Base-by-base conservation (phyloP, 1,284 basidiomycete genomes). In the Melampsora americana region DNA sequence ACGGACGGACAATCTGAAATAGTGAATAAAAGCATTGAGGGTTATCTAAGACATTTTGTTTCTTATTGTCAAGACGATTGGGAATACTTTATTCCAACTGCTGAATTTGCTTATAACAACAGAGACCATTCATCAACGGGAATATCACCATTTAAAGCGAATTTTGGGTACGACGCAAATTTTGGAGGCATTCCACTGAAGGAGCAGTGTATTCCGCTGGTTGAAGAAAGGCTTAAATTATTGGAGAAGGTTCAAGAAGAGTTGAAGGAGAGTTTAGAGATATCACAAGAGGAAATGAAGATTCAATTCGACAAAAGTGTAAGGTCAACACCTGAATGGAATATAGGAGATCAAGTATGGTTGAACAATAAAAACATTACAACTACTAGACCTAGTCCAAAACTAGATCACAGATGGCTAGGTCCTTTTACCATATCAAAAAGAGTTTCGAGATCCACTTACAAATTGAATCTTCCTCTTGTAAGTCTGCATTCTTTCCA, bases 31-130 rank as follows among this genome's bases (percentile, higher is more conserved):
- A 16, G 3, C 23, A 4, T 53, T 4, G 71, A 78, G 44, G 66
- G 67, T 39, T 82, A 81, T 61, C 70, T 81, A 28, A 77, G 79
- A 9, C 46, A 78, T 9, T 81, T 77, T 68, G 35, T 46, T 62
- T 70, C 66, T 46, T 73, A 77, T 53, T 30, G 66, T 46, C 78
- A 78, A 30, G 44, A 77, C 60, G 23, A 78, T 26, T 77, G 77
- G 77, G 50, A 3, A 20, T 3, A 4, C 3, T 16, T 20, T 61
- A 69, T 83, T 6, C 69, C 78, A 1, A 50, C 77, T 0, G 79
- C 82, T 0, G 81, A 85, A 59, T 85, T 85, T 48, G 39, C 80
- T 0, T 86, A 85, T 79, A 87, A 87, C 78, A 86, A 86, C 80
- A 30, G 85, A 81, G 66, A 68, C 78, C 42, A 80, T 39, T 53